Conservation (phyloP, 2,329 filamentous ascomycete genomes). For the Paracorniculantispora psalliotae region DNA sequence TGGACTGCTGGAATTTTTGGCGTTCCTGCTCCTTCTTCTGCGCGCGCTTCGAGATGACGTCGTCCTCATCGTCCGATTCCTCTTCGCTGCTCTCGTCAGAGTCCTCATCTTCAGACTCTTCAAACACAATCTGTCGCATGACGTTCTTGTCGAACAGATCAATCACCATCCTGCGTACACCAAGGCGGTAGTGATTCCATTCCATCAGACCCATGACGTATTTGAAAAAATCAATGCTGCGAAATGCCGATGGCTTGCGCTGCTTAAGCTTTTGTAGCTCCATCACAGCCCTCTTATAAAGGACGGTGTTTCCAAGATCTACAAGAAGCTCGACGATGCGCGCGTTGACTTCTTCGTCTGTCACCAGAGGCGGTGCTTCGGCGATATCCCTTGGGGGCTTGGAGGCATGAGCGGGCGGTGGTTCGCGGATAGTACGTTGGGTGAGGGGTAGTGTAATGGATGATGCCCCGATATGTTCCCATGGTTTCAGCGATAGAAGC, state of each 20-base stretch:
- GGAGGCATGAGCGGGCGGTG: conserved; percentile 38
- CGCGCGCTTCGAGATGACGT: not conserved
- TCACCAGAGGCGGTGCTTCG: conserved; percentile 40
- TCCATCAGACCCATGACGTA: conserved; percentile 82
- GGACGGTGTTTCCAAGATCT: conserved; percentile 87
- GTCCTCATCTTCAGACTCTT: conserved; percentile 53
- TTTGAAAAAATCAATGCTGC: conserved; percentile 71
- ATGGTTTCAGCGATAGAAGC: conserved; percentile 66
- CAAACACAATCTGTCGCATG: conserved; percentile 76
- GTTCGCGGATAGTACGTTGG: conserved; percentile 47
- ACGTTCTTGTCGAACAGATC: conserved; percentile 93
- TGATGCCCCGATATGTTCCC: conserved; percentile 48
- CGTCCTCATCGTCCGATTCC: conserved; percentile 33
- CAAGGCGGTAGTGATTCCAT: conserved; percentile 81
- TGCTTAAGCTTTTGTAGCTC: conserved; percentile 77
- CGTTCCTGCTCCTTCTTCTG: conserved; percentile 18
- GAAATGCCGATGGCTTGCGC: conserved; percentile 70
- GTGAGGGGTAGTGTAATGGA: conserved; percentile 43
- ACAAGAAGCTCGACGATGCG: conserved; percentile 80
- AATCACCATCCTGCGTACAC: conserved; percentile 82
- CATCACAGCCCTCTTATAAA: conserved; percentile 79
- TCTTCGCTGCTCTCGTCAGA: conserved; percentile 63
- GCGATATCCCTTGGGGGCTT: conserved; percentile 41
- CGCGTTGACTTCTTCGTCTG: conserved; percentile 62
- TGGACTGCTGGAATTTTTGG: not conserved